Base-by-base conservation (phyloP, 345 rosid genomes). In the Chamaenerion angustifolium region DNA sequence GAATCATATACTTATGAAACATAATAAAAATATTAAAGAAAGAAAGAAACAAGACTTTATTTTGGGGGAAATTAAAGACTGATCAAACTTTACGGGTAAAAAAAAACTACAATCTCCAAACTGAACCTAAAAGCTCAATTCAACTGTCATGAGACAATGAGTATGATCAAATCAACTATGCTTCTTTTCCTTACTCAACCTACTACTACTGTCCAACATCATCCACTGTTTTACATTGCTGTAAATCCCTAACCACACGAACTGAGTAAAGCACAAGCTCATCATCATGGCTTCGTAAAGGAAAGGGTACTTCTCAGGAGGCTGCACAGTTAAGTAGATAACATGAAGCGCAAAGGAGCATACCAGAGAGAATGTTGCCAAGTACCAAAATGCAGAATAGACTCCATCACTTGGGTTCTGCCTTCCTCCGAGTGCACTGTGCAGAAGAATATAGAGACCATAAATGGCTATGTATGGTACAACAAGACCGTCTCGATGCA, bases 401-500 rank as follows among this genome's bases (percentile, higher is more conserved):
- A 60, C 59, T 27, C 46, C 46, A 51, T 54, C 54, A 37, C 9
- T 59, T 27, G 58, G 23, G 42, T 25, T 53, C 46, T 19, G 42
- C 62, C 68, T 72, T 46, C 56, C 44, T 51, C 57, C 16, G 12
- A 74, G 83, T 49, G 85, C 56, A 43, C 58, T 63, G 65, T 68
- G 70, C 43, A 88, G 65, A 64, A 82, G 60, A 62, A 71, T 43
- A 53, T 67, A 77, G 58, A 82, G 83, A 3, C 65, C 71, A 56
- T 59, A 61, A 19, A 82, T 55, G 42, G 76, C 73, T 40, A 70
- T 23, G 52, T 79, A 88, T 13, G 99, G 88, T 31, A 79, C 64
- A 55, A 72, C 63, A 75, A 88, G 78, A 56, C 77, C 72, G 74
- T 93, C 99, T 12, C 83, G 84, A 51, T 57, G 63, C 16, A 93